Conservation (phyloP, 2,329 filamentous ascomycete genomes). For the Pseudogymnoascus sp. region DNA sequence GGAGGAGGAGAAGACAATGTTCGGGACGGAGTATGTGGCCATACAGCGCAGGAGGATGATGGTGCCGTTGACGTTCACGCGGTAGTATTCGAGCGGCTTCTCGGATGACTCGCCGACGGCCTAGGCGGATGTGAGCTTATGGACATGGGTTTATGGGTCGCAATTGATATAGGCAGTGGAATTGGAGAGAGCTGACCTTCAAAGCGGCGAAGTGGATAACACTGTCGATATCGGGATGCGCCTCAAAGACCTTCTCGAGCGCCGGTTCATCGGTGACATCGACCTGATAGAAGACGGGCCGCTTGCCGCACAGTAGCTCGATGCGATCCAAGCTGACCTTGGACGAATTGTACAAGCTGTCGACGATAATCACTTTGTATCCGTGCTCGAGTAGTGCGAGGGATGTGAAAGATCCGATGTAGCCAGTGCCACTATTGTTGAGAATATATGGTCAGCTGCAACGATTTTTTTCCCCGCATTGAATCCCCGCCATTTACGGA, state of each 20-base stretch:
- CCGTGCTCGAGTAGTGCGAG: slow-evolving; percentile 85
- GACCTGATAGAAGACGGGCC: slow-evolving; percentile 72
- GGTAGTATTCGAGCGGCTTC: slow-evolving; percentile 95
- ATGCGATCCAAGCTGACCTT: slow-evolving; percentile 88
- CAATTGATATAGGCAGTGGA: background rate
- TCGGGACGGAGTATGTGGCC: slow-evolving; percentile 81
- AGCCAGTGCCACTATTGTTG: slow-evolving; percentile 75
- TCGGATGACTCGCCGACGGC: slow-evolving; percentile 92
- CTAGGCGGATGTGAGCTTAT: slow-evolving; percentile 36
- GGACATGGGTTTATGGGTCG: background rate
- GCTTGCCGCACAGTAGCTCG: slow-evolving; percentile 83
- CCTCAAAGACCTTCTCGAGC: slow-evolving; percentile 78
- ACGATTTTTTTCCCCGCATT: slow-evolving; percentile 13
- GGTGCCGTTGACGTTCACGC: slow-evolving; percentile 90
- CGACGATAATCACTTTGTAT: slow-evolving; percentile 93
- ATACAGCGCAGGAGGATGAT: slow-evolving; percentile 80
- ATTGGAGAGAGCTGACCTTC: slow-evolving; percentile 53
- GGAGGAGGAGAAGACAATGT: slow-evolving; percentile 97
- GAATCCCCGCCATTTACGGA: slow-evolving; percentile 14
- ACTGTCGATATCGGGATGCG: slow-evolving; percentile 89
- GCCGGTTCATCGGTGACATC: slow-evolving; percentile 81
- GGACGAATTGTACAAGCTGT: slow-evolving; percentile 96
- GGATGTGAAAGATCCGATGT: slow-evolving; percentile 96
- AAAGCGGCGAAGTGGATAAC: slow-evolving; percentile 98
- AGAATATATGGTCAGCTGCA: slow-evolving; percentile 26